A percentile compares a stretch with the other conserved stretches of the same genome.
These are phyloP conservation scores for Xanthoceras sorbifolium DNA, from an alignment of 345 rosid species.

Conservation along the genomic window DNA sequence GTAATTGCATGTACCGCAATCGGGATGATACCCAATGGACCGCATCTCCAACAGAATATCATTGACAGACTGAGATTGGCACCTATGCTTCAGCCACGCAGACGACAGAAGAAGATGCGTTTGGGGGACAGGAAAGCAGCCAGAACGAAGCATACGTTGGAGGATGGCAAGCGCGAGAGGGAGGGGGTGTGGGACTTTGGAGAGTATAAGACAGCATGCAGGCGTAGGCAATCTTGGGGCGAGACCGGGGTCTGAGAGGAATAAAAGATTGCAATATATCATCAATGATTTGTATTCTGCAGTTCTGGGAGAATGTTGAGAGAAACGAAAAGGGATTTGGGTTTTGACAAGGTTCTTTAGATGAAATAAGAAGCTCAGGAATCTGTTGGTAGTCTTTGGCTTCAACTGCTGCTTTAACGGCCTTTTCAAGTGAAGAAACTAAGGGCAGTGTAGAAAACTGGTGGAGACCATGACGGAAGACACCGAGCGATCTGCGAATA, in stretches of 20 bases:
- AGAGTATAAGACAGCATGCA: slow-evolving; percentile 70
- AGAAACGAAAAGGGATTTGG: slow-evolving; percentile 70
- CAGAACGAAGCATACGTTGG: slow-evolving; percentile 77
- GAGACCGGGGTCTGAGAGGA: slow-evolving; percentile 59
- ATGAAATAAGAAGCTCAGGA: slow-evolving; percentile 60
- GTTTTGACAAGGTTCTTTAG: slow-evolving; percentile 35
- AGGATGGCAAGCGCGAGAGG: slow-evolving; percentile 69
- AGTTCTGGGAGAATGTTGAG: slow-evolving; percentile 42
- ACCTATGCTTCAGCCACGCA: slow-evolving; percentile 55
- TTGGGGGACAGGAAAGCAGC: slow-evolving; percentile 65
- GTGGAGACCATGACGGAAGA: slow-evolving; percentile 9
- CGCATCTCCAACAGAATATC: slow-evolving; percentile 56
- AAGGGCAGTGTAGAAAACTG: slow-evolving; percentile 25
- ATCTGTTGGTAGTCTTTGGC: slow-evolving; percentile 55
- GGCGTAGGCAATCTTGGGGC: slow-evolving; percentile 46
- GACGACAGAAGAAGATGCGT: slow-evolving; percentile 55
- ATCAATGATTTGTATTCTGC: slow-evolving; percentile 51
- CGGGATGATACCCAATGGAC: slow-evolving; percentile 68
- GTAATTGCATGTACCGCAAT: slow-evolving; percentile 67
- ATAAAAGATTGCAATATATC: slow-evolving; percentile 65
- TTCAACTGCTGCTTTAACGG: slow-evolving; percentile 55
- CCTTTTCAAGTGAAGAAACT: slow-evolving; percentile 51
- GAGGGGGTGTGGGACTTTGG: slow-evolving; percentile 59
- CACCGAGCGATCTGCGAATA: slow-evolving; percentile 25
- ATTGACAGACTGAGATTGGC: slow-evolving; percentile 39